Evolutionary conservation across 75 land plant species (phyloP), one percentile per base, ranked within the genome.

Genomic region (Pseudotsuga menziesii): DNA sequence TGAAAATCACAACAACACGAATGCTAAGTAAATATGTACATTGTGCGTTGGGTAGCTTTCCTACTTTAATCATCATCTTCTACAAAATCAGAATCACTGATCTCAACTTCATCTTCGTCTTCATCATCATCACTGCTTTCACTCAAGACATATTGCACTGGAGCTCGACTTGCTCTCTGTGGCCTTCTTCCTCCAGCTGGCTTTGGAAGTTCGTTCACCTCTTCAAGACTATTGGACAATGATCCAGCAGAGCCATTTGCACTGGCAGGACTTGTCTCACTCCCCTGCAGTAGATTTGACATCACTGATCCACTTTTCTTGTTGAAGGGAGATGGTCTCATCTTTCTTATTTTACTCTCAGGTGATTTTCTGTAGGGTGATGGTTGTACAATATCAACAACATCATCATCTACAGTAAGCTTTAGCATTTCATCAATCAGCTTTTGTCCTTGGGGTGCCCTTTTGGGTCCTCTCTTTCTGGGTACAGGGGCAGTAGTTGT

Each of bases 261-360:
- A 39, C n/a, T 61, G n/a, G n/a, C n/a, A 57, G 39, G 26, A 41
- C 32, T 56, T 60, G 44, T 41, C 4, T 58, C 60, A 55, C 4
- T 59, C 27, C 57, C 74, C 11, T 36, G 58, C 11, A 55, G 56
- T 2, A 57, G 52, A 66, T 84, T 79, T 11, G 81, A 81, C 76
- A 90, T 48, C 26, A 90, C 73, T 16, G 97, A 90, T 0, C 92
- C 88, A 39, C 92, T 92, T 81, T 92, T 94, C 90, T 97, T 97
- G 87, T 97, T 88, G 82, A 97, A 92, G 3, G 99, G 98, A 17
- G 99, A 94, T 6, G 82, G 85, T 63, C 95, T 87, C 88, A 91
- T 92, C 82, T 85, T 95, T 80, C 98, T 91, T n/a, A 97, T 94
- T 76, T 97, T 97, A 78, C 88, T 91, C 72, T 86, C 88, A 13